Percentiles rank a stretch among this genome's conserved stretches.
Conservation (phyloP, 257 asterid species). For the Capsicum rhomboideum region DNA sequence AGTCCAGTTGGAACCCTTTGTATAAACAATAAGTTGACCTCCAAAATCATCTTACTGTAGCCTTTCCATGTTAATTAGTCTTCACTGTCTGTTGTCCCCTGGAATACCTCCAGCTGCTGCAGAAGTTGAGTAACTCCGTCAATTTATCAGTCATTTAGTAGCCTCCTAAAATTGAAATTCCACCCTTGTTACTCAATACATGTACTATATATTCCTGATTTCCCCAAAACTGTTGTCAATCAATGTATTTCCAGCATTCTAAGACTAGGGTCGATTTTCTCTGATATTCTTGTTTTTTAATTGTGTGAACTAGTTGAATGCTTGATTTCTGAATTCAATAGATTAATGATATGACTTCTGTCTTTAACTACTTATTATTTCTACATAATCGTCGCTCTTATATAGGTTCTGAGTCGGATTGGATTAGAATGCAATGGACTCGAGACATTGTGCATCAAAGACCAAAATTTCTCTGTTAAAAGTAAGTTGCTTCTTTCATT, state of each 20-base stretch:
- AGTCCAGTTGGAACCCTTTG: neutral
- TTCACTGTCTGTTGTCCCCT: neutral
- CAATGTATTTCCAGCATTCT: neutral
- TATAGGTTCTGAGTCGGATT: slow-evolving; percentile 69
- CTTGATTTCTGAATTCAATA: neutral
- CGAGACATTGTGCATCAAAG: slow-evolving; percentile 51
- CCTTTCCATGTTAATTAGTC: neutral
- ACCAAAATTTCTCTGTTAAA: slow-evolving; percentile 69
- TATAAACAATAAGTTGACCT: neutral
- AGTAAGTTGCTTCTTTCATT: slow-evolving; percentile 33
- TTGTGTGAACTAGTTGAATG: neutral
- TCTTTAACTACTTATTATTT: neutral
- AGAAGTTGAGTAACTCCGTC: neutral
- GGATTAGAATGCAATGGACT: slow-evolving; percentile 65
- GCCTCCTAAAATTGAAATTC: neutral
- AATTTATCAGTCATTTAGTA: neutral
- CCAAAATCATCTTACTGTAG: neutral
- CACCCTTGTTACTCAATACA: neutral
- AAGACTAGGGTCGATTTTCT: neutral
- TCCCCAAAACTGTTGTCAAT: neutral
- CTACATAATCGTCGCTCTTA: neutral
- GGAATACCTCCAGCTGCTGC: neutral
- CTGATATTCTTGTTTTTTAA: neutral
- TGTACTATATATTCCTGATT: neutral
- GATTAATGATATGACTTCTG: neutral